Base-by-base conservation (phyloP, 208 protist genomes). In the Leishmania lainsoni region DNA sequence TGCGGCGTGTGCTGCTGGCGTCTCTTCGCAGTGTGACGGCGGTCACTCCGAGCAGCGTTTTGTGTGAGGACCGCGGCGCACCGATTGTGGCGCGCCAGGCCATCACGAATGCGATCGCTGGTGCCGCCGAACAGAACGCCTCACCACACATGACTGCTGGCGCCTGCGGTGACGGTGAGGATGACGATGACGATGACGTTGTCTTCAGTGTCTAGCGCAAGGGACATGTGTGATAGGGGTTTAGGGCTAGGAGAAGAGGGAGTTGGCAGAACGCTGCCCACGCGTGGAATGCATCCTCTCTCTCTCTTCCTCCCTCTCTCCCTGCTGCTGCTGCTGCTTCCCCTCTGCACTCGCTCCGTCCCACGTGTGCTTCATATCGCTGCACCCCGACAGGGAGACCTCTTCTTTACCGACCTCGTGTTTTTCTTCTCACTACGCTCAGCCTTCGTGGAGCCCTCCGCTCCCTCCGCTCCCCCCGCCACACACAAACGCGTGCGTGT, bases 1-100 rank as follows among this genome's bases (percentile, higher is more conserved):
- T 96, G 54, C 93, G 93, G 0, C 83, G 66, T 45, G 87, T 75
- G 1, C 75, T 96, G 65, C 70, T 95, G 79, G 75, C 70, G 32
- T 89, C 90, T 32, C 76, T 94, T 39, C 81, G 74, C 48, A 79
- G 66, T 3, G 45, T 71, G 68, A 61, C 22, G 35, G 72, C 59
- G 29, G n/a, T 35, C 9, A 48, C 42, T 35, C 69, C 29, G 69
- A 20, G 39, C 5, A 51, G 9, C 26, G 26, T 54, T 52, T 22
- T 26, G 16, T 52, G 61, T 4, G 26, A 76, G 29, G 29, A 48
- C 29, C 32, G 61, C 51, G n/a, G 17, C 26, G 51, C 5, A 14
- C 10, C 16, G 59, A 12, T 14, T 42, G 32, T 26, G 16, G 2
- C 72, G 32, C 52, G 52, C 8, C 51, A 68, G 6, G 26, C 68